A percentile compares a stretch with the other conserved stretches of the same genome.
These are phyloP conservation scores for Choricystis sp. DNA, from an alignment of 139 green algal species.

Conservation along the genomic window DNA sequence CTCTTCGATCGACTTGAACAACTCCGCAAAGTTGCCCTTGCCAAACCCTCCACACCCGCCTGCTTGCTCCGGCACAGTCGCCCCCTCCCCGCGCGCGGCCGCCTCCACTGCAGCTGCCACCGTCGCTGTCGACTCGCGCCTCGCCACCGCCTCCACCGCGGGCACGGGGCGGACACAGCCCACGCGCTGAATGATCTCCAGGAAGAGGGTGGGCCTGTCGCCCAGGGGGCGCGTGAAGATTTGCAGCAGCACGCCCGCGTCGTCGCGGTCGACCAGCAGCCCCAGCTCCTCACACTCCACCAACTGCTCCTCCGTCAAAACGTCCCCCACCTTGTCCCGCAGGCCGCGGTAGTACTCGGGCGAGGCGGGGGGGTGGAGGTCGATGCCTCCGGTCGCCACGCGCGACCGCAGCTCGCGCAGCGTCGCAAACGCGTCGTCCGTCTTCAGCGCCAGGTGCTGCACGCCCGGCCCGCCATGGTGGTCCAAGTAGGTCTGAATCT, in stretches of 20 bases:
- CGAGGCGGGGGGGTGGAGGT: constrained; percentile 71
- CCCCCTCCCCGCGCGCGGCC: constrained; percentile 4
- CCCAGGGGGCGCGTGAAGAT: constrained; percentile 80
- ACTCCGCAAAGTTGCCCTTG: constrained; percentile 92
- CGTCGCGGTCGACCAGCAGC: constrained; percentile 88
- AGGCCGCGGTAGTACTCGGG: constrained; percentile 71
- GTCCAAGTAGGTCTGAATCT: constrained; percentile 92
- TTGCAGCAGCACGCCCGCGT: constrained; percentile 92
- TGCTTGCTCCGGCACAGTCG: constrained; percentile 41
- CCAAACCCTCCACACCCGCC: constrained; percentile 93
- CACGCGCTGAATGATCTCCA: constrained; percentile 97
- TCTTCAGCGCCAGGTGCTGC: constrained; percentile 96
- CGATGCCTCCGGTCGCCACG: constrained; percentile 48
- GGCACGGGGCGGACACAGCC: background rate
- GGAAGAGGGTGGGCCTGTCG: constrained; percentile 84
- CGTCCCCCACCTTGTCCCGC: constrained; percentile 38
- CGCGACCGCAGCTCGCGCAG: constrained; percentile 49
- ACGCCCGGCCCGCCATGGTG: constrained; percentile 91
- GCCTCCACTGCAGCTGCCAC: constrained; percentile 2
- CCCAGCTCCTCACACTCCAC: constrained; percentile 70
- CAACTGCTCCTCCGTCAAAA: constrained; percentile 46
- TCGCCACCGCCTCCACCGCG: background rate
- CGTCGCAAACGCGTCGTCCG: constrained; percentile 81
- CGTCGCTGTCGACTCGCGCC: background rate
- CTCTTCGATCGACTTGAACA: constrained; percentile 85